Base-by-base conservation (phyloP, 23 red algal genomes). In the Gracilaria gracilis region DNA sequence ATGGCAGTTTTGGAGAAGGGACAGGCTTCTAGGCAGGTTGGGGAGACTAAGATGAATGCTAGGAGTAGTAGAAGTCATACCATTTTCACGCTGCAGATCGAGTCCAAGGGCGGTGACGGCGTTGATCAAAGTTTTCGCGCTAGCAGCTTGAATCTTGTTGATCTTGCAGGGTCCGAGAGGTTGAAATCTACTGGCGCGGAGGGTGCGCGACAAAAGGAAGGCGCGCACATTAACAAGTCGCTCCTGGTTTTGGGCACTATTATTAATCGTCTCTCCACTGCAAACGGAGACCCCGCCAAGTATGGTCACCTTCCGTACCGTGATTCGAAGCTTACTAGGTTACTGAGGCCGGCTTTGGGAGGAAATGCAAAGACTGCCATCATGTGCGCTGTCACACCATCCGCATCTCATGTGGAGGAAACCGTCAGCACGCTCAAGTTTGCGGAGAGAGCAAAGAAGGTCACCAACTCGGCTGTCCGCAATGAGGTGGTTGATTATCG, bases 111-210 rank as follows among this genome's bases (percentile, higher is more conserved):
- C 35, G 88, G 75, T 28, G 75, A 80, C 17, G 85, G 83, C 74
- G 86, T 85, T 38, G 84, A 71, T 35, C 57, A 91, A 24, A 82
- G 75, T 46, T 85, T 95, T 25, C 80, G 91, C 24, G 88, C 89
- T 28, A 88, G 86, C 32, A 90, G 59, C 28, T 31, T 98, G 36
- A 82, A 92, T 35, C 82, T 99, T 20, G 97, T 99, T 28, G 97
- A 99, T 92, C 84, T 99, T 51, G 97, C 97, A 0, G 97, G 97
- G 2, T 92, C 85, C 2, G 97, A 99, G 94, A 83, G 97, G 28
- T 54, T 81, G 31, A 96, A 96, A 47, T 67, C 80, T 31, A 95
- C 97, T 0, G 83, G 89, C 31, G 94, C 97, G 0, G 70, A 92
- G 53, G 97, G 97, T 36, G 61, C 53, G 23, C 82, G 94, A 29